Conservation (phyloP, 306 rosid species). For the Prinsepia uniflora region DNA sequence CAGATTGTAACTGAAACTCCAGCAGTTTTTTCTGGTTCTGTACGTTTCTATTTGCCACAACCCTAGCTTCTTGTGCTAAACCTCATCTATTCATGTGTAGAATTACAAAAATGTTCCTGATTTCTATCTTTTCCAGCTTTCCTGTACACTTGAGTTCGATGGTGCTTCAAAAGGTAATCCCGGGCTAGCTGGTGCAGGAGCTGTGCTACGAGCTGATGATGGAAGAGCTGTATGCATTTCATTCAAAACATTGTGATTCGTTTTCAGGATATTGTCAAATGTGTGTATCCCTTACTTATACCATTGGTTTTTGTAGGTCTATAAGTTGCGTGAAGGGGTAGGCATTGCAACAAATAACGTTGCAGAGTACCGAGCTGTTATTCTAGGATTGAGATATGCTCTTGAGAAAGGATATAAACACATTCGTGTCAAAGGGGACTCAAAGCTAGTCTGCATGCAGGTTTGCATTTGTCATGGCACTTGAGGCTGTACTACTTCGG, state of each 20-base stretch:
- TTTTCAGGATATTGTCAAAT: background rate
- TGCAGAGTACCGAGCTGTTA: slow-evolving; percentile 76
- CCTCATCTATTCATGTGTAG: background rate
- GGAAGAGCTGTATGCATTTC: slow-evolving; percentile 56
- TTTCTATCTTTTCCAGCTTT: slow-evolving; percentile 37
- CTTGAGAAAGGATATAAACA: slow-evolving; percentile 55
- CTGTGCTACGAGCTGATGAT: slow-evolving; percentile 68
- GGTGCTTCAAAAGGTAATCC: slow-evolving; percentile 98
- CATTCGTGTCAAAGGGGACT: slow-evolving; percentile 61
- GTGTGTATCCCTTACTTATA: slow-evolving; percentile 8
- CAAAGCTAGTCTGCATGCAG: slow-evolving; percentile 86
- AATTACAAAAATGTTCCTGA: slow-evolving; percentile 4
- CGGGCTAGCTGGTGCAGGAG: slow-evolving; percentile 92
- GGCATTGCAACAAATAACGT: slow-evolving; percentile 65
- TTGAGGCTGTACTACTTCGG: background rate
- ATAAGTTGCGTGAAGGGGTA: slow-evolving; percentile 66
- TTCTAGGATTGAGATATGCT: slow-evolving; percentile 70
- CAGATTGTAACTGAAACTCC: slow-evolving; percentile 22
- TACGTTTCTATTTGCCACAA: slow-evolving; percentile 31
- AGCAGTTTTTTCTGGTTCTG: slow-evolving; percentile 33
- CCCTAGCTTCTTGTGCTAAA: background rate
- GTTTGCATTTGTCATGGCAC: slow-evolving; percentile 40
- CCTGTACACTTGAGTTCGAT: slow-evolving; percentile 71
- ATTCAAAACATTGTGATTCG: background rate
- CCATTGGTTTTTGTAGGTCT: slow-evolving; percentile 43